Percentiles rank a stretch among this genome's conserved stretches.
phyloP scores from a whole-genome alignment of 441 rosid species.

The Pelargonium fulgidum region DNA sequence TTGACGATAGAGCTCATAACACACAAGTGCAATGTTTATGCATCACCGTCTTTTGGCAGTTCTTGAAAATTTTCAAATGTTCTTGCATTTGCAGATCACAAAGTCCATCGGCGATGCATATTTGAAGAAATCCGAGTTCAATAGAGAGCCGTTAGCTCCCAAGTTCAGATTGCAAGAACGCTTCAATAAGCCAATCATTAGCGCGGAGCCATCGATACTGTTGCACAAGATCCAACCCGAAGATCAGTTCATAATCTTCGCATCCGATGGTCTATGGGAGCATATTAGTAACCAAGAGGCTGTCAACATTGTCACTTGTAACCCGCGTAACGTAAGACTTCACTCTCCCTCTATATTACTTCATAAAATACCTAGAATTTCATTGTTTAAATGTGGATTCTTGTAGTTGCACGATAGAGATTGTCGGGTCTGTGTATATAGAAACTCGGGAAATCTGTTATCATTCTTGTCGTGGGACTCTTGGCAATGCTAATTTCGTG shows the following conservation, averaged over 20 bases:
- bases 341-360: not conserved
- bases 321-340: conserved; percentile 55
- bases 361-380: not conserved
- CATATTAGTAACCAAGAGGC: conserved; percentile 93
- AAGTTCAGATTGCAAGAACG: conserved; percentile 74
- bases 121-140: conserved; percentile 84
- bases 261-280: conserved; percentile 99
- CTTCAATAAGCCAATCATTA: conserved; percentile 63
- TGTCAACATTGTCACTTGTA: conserved; percentile 67
- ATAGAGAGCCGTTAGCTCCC: conserved; percentile 67
- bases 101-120: conserved; percentile 94
- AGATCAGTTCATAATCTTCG: conserved; percentile 73
- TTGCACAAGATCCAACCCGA: conserved; percentile 58
- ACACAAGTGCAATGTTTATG: not conserved
- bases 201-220: conserved; percentile 67
- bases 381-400: not conserved
- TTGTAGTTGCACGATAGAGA: not conserved
- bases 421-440: too few relatives aligned
- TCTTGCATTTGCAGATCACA: conserved; percentile 47
- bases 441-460: too few relatives aligned
- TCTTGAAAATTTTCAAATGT: not conserved
- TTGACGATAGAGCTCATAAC: too few relatives aligned
- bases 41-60: too few relatives aligned
- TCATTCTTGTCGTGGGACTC: too few relatives aligned
- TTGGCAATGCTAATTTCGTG: too few relatives aligned